These are phyloP conservation scores for Rutstroemia sydowiana DNA, from an alignment of 2,329 filamentous ascomycete genomes.

Conservation along the genomic window DNA sequence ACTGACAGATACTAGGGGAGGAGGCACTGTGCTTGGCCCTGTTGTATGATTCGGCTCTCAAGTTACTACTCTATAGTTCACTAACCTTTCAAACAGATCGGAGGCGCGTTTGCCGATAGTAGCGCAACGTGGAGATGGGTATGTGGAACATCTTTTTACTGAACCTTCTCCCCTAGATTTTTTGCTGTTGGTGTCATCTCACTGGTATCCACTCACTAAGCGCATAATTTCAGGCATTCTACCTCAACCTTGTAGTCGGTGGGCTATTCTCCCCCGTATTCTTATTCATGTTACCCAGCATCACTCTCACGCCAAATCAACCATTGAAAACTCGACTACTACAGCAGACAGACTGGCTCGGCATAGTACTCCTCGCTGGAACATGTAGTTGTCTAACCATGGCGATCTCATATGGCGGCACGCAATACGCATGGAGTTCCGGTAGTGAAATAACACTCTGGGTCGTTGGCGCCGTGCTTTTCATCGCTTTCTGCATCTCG, in stretches of 20 bases:
- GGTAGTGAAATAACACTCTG: background rate
- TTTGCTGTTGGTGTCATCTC: background rate
- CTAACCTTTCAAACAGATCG: constrained; percentile 14
- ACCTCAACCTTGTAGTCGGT: constrained; percentile 48
- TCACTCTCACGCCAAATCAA: background rate
- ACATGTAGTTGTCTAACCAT: constrained; percentile 12
- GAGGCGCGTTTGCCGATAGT: constrained; percentile 30
- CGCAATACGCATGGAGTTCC: background rate
- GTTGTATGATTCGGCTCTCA: constrained; percentile 10
- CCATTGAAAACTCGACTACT: constrained; percentile 26
- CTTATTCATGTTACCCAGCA: constrained; percentile 36
- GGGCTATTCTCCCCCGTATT: constrained; percentile 33
- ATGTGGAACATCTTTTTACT: constrained; percentile 19
- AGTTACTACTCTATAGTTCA: background rate
- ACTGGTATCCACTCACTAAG: background rate
- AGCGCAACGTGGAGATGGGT: constrained; percentile 31
- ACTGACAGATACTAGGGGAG: background rate
- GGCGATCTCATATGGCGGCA: background rate
- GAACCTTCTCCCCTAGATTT: constrained; percentile 4
- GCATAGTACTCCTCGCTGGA: constrained; percentile 2
- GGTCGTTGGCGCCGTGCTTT: background rate
- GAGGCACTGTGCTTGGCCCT: constrained; percentile 35
- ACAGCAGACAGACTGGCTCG: constrained; percentile 24
- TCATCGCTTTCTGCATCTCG: constrained; percentile 1
- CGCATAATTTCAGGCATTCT: constrained; percentile 35